phyloP scores from a whole-genome alignment of 2,329 filamentous ascomycete species.

The Conoideocrella luteorostrata region DNA sequence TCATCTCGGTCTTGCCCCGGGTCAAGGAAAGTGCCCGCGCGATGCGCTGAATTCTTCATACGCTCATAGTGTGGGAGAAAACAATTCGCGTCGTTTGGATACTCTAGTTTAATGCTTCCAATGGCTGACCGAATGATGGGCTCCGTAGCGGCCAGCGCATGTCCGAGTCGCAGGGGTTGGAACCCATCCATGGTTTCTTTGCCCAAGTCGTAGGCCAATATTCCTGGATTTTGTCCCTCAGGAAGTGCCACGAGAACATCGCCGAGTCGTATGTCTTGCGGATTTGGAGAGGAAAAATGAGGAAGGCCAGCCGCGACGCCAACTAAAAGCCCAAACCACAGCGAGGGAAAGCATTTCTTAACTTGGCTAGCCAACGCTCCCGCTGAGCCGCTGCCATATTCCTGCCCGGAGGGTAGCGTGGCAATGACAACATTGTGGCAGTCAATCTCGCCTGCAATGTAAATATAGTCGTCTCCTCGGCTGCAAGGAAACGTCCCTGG shows the following conservation, averaged over 20 bases:
- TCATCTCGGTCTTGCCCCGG: neutral
- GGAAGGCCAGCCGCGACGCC: too few relatives aligned
- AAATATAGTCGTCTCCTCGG: slow-evolving; percentile 29
- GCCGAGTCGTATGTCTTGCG: slow-evolving; percentile 27
- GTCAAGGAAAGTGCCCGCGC: neutral
- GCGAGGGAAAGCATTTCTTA: too few relatives aligned
- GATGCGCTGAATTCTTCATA: neutral
- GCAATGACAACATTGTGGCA: too few relatives aligned
- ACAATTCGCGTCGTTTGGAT: neutral
- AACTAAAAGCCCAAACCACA: too few relatives aligned
- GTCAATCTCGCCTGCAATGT: too few relatives aligned
- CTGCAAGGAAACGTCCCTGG: slow-evolving; percentile 21
- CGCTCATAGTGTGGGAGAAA: neutral
- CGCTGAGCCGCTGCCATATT: too few relatives aligned
- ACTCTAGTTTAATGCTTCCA: neutral
- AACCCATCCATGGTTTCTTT: slow-evolving; percentile 15
- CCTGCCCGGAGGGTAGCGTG: too few relatives aligned
- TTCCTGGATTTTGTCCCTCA: slow-evolving; percentile 14
- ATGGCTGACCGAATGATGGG: neutral
- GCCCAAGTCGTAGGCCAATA: slow-evolving; percentile 23
- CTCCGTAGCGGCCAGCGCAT: neutral
- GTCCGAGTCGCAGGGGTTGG: neutral
- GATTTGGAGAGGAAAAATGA: too few relatives aligned
- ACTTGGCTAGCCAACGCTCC: too few relatives aligned
- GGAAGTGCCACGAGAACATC: slow-evolving; percentile 25